Base-by-base conservation (phyloP, 352 stramenopile species). In the Pythium utonaiense region DNA sequence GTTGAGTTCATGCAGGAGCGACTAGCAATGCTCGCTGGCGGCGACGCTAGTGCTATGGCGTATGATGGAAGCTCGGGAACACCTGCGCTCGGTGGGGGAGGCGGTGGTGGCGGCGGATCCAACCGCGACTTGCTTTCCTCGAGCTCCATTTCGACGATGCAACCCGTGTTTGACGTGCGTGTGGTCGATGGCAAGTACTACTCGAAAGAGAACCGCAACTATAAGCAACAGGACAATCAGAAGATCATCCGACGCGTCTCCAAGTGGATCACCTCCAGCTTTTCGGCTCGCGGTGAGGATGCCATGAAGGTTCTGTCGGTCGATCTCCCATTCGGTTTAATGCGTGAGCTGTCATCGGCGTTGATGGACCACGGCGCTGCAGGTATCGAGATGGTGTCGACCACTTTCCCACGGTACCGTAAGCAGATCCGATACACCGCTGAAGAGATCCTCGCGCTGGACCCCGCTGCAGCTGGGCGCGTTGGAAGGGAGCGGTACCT, bases 201-300 rank as follows among this genome's bases (percentile, higher is more conserved):
- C 56, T 60, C 59, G 10, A 83, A 91, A 56, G 80, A 86, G 19
- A 69, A 80, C 42, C 80, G 80, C 25, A 81, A 91, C 64, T 83
- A 83, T 57, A 73, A 80, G 57, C 77, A 78, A 31, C 59, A 78
- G 53, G 86, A 95, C 58, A 84, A 61, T n/a, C 77, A 91, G 34
- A 90, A 91, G 61, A 79, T 91, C 44, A 80, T 79, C 34, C 86
- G 86, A 3, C 82, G 83, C n/a, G 86, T 93, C 27, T 91, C 78
- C 30, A 95, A 95, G 57, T 95, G 86, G 86, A 88, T 93, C 55
- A 88, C 73, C 3, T 83, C 83, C 22, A 93, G 82, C 38, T 92
- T 95, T 24, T 82, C 82, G 7, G 84, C 73, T 13, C 71, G 74
- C 5, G 81, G 80, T 16, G 80, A 91, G 8, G 82, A 95, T 28